These are phyloP conservation scores for Dorcoceras hygrometricum DNA, from an alignment of 257 asterid genomes.

Conservation along the genomic window DNA sequence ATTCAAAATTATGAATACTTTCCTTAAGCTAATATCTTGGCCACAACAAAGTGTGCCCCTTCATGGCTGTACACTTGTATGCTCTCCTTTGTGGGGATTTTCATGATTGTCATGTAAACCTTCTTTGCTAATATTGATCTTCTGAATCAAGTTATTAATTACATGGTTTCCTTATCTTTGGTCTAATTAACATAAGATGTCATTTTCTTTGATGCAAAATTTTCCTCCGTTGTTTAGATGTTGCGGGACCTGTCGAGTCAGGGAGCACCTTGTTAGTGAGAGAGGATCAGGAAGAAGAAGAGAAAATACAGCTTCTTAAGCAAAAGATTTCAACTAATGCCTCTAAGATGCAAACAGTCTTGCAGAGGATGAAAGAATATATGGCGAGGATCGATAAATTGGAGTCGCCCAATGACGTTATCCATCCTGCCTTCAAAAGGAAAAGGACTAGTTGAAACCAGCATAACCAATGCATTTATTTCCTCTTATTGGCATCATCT, in stretches of 20 bases:
- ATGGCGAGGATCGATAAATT: conserved; percentile 55
- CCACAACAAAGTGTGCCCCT: background rate
- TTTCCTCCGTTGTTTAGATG: conserved; percentile 22
- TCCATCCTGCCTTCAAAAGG: conserved; percentile 68
- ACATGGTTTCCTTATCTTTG: background rate
- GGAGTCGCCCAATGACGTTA: conserved; percentile 38
- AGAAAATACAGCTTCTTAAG: conserved; percentile 52
- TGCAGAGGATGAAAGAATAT: conserved; percentile 68
- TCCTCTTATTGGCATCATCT: background rate
- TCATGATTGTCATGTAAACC: background rate
- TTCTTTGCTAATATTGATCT: background rate
- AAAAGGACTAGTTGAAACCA: conserved; percentile 39
- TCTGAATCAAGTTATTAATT: background rate
- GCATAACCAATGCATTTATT: background rate
- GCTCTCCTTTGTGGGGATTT: background rate
- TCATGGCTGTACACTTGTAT: background rate
- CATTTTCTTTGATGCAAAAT: background rate
- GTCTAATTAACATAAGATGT: background rate
- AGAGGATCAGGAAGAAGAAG: conserved; percentile 37
- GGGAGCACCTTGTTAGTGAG: conserved; percentile 27
- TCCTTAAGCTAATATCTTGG: background rate
- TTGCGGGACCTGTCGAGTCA: conserved; percentile 17
- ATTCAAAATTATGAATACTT: background rate
- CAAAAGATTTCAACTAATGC: conserved; percentile 39
- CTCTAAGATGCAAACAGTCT: conserved; percentile 31